Base-by-base conservation (phyloP, 148 eudicot species). In the Mesembryanthemum crystallinum region DNA sequence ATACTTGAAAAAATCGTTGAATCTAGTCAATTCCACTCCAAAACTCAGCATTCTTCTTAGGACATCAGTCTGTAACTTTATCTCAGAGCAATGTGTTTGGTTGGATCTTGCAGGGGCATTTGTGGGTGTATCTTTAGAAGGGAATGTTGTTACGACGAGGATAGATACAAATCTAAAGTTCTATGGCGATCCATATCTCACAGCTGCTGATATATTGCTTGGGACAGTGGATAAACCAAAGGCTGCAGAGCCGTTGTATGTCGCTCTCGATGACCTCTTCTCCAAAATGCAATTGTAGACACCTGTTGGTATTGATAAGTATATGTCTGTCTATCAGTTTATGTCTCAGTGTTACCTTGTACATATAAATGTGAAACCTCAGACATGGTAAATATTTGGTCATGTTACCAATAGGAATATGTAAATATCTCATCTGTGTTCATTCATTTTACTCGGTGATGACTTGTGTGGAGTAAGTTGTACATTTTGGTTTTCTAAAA, bases 131-230 rank as follows among this genome's bases (percentile, higher is more conserved):
- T 96, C 99, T 15, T 76, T 96, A 74, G 99, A 96, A 83, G 94
- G 98, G 32, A 91, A 87, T 80, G 73, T 88, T 39, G 99, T 92
- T 28, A 79, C 93, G 32, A 92, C 99, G 70, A 91, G 99, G 80
- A 89, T 89, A 84, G 99, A 91, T 78, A 81, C 94, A 27, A 96
- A 96, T 77, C 82, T 96, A 33, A 85, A 83, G 17, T 96, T 96
- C 77, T 96, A 96, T 37, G 99, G 99, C 3, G 99, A 96, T 83
- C 99, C 99, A 35, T 96, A 96, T 77, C 89, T 96, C 37, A 96
- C 99, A 47, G 86, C 97, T 20, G 72, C 85, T 45, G 99, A 96
- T 79, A 91, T 96, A 57, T 86, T 96, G 78, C 90, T 91, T 47
- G 99, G 99, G 76, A 86, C 82, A 12, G 93, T 96, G 18, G 98